Base-by-base conservation (phyloP, 2,329 filamentous ascomycete genomes). In the Fusarium bulbicola region DNA sequence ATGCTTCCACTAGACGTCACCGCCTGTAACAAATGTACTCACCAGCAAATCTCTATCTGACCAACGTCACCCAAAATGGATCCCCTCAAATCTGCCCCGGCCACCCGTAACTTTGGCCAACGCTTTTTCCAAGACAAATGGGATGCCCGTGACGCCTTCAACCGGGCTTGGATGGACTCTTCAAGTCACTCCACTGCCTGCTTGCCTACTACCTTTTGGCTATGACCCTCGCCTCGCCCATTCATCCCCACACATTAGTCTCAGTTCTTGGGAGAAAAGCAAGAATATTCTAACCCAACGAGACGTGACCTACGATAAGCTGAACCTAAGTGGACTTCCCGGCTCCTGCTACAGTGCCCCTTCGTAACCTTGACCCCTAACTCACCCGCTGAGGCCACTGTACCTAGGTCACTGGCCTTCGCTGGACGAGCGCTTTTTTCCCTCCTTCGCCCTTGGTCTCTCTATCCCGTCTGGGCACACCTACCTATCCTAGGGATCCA, bases 81-180 rank as follows among this genome's bases (percentile, higher is more conserved):
- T 67, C 58, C 66, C 45, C 39, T 68, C 64, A 68, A 68, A 59
- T 68, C 54, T 60, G 46, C 39, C 62, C 70, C 47, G 57, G 61
- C 70, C 66, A 73, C 65, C 62, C 67, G 61, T 73, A 73, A 60
- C 70, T 73, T 67, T 57, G 45, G 62, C 66, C 70, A 71, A 59
- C 70, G 28, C 66, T 73, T 67, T 57, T 62, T 50, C 46, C 62
- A 72, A 74, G 70, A 63, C 62, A 72, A 59, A 69, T 71, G 50
- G 64, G 69, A 72, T 60, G 62, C 71, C 62, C 71, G 71, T 73
- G 70, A 73, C 71, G 71, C 71, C 70, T 59, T 73, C 71, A 60
- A 43, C 70, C 59, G 59, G 67, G 66, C 68, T 61, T 61, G 66
- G 57, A 59, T 59, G 57, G 47, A 62, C 58, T 69, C 52, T 42